Evolutionary conservation across 768 basidiomycete genomes (phyloP), one percentile per base, ranked within the genome.

Genomic region (Calvatia gigantea): DNA sequence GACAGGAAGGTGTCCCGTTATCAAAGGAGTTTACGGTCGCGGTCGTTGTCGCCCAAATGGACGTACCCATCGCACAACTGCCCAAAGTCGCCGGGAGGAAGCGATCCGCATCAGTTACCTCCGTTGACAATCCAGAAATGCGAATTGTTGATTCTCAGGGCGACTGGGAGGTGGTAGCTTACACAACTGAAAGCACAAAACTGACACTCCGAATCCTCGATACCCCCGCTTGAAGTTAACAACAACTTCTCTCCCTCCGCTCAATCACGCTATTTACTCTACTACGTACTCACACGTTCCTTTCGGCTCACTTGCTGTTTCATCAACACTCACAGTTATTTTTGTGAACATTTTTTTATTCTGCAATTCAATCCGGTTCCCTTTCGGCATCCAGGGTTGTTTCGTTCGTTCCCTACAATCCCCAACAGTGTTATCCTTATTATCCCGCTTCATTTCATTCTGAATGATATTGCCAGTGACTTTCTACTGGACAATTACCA

Each of bases 131-230:
- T 41, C 67, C 69, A 6, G 56, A 72, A 38, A 69, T 82, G 68
- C 74, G 78, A 47, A 76, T 81, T 55, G 75, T 89, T 41, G 67
- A 74, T 7, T 77, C 75, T 11, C 79, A 86, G 57, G 71, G 69
- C n/a, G 82, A 87, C 44, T 89, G 88, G 88, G 73, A 78, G 56
- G 69, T 73, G 8, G 74, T 80, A 5, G 68, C 77, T 28, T 64
- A 74, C 8, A 66, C 70, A 27, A 69, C 75, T 53, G 74, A 77
- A 48, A 70, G 75, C 3, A 68, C 67, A 54, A 89, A 87, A 66
- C 71, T 89, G 17, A 71, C 79, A 0, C 72, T 91, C 21, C 79
- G 81, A 45, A 72, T 89, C 54, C 64, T 83, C 41, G 79, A 83
- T 60, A 65, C 67, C 25, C 64, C 61, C 6, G 50, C 56, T 49